These are phyloP conservation scores for Ajuga chamaepitys DNA, from an alignment of 257 asterid genomes.

Conservation along the genomic window DNA sequence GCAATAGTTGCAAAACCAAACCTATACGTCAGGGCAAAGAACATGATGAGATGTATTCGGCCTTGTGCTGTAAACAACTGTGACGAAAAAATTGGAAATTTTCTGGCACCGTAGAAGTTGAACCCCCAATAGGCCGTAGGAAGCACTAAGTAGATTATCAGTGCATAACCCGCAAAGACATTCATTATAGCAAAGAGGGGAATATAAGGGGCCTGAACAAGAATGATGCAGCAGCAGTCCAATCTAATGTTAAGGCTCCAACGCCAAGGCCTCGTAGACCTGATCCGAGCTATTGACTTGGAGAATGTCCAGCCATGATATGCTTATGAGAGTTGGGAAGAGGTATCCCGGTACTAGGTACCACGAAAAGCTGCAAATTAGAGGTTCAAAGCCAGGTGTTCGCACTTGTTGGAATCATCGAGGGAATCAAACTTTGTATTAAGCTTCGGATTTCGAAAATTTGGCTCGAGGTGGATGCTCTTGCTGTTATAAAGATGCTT, in stretches of 20 bases:
- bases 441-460: too few relatives aligned
- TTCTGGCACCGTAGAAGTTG: slow-evolving; percentile 57
- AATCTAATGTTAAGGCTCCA: slow-evolving; percentile 79
- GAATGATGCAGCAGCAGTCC: slow-evolving; percentile 79
- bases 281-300: slow-evolving; percentile 82
- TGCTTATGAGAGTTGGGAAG: slow-evolving; percentile 71
- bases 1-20: slow-evolving; percentile 91
- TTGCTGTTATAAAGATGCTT: too few relatives aligned
- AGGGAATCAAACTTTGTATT: too few relatives aligned
- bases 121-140: slow-evolving; percentile 80
- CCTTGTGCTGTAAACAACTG: slow-evolving; percentile 80
- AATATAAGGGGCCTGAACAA: slow-evolving; percentile 71
- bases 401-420: too few relatives aligned
- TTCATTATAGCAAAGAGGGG: slow-evolving; percentile 87
- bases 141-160: slow-evolving; percentile 54
- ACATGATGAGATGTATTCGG: slow-evolving; percentile 70
- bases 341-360: slow-evolving; percentile 77
- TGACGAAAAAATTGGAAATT: slow-evolving; percentile 77
- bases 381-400: too few relatives aligned
- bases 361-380: slow-evolving; percentile 85
- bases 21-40: slow-evolving; percentile 77
- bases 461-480: too few relatives aligned
- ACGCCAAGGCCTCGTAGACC: slow-evolving; percentile 78
- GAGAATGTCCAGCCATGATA: slow-evolving; percentile 83
- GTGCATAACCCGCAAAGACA: slow-evolving; percentile 47